A percentile compares a stretch with the other conserved stretches of the same genome.
phyloP scores from a whole-genome alignment of 352 stramenopile species.

The Pythium aquatile region DNA sequence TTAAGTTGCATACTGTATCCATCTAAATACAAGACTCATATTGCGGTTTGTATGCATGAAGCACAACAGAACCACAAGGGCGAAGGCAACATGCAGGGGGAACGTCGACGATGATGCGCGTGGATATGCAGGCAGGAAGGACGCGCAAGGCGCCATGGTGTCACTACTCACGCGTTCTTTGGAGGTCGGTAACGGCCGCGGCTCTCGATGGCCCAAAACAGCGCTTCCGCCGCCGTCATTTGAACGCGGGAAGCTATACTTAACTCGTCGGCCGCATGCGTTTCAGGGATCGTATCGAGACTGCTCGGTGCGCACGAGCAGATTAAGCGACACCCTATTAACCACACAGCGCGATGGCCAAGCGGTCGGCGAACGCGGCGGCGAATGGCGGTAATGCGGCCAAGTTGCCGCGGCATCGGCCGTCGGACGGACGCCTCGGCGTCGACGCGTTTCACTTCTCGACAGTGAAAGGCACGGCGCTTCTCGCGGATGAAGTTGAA shows the following conservation, averaged over 20 bases:
- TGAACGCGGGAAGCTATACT: neutral
- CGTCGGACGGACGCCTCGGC: conserved; percentile 7
- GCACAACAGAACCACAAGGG: neutral
- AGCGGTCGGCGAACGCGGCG: neutral
- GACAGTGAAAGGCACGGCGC: conserved; percentile 11
- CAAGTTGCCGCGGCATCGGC: neutral
- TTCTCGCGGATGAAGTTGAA: conserved; percentile 28
- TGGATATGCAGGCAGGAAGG: neutral
- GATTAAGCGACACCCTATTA: neutral
- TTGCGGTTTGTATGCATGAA: neutral
- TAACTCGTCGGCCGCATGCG: neutral
- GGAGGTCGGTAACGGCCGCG: neutral
- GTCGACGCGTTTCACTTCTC: conserved; percentile 22
- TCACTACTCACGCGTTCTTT: neutral
- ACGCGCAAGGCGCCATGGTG: neutral
- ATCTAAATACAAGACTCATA: conserved; percentile 6
- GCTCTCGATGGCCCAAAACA: neutral
- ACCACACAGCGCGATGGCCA: neutral
- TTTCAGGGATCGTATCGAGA: neutral
- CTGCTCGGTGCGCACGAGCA: neutral
- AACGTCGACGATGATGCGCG: neutral
- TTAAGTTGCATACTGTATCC: neutral
- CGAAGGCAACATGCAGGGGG: neutral
- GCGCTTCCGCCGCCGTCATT: neutral
- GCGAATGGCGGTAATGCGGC: neutral